phyloP scores from a whole-genome alignment of 2,329 filamentous ascomycete genomes.

The Colletotrichum sp. region DNA sequence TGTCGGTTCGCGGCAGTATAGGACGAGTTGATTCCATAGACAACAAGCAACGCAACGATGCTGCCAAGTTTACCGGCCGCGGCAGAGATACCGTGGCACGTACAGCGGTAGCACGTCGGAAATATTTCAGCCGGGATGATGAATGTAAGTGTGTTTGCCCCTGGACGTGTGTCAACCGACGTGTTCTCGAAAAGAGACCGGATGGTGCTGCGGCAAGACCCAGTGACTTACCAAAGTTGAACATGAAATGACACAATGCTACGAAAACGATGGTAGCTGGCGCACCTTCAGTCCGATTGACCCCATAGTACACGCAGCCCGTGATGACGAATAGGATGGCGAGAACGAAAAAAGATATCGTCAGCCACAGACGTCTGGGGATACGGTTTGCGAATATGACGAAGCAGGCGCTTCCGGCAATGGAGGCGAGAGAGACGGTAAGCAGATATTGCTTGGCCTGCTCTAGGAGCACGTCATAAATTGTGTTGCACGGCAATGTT shows the following conservation, averaged over 20 bases:
- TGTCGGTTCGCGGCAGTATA: constrained; percentile 48
- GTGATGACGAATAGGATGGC: constrained; percentile 53
- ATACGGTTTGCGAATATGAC: constrained; percentile 53
- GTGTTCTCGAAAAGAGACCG: not conserved
- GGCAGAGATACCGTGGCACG: constrained; percentile 67
- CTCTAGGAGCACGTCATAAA: constrained; percentile 56
- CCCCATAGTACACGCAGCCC: constrained; percentile 54
- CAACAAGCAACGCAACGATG: constrained; percentile 55
- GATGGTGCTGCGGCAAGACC: not conserved
- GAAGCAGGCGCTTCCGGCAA: constrained; percentile 54
- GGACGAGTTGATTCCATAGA: constrained; percentile 53
- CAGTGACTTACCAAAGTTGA: constrained; percentile 53
- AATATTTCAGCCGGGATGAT: constrained; percentile 70
- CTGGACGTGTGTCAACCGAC: constrained; percentile 30
- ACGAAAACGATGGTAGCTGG: constrained; percentile 55
- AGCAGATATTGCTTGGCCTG: constrained; percentile 59
- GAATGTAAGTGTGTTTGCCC: constrained; percentile 68
- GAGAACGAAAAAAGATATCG: constrained; percentile 51
- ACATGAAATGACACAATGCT: constrained; percentile 58
- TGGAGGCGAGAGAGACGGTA: constrained; percentile 56
- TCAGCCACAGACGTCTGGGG: constrained; percentile 54
- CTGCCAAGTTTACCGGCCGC: constrained; percentile 65
- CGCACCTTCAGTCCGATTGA: constrained; percentile 43
- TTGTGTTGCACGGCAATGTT: constrained; percentile 54
- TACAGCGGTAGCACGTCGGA: constrained; percentile 66